Evolutionary conservation across 2,329 filamentous ascomycete species (phyloP), one percentile per base, ranked within the genome.

Genomic region (Colletotrichum musicola): DNA sequence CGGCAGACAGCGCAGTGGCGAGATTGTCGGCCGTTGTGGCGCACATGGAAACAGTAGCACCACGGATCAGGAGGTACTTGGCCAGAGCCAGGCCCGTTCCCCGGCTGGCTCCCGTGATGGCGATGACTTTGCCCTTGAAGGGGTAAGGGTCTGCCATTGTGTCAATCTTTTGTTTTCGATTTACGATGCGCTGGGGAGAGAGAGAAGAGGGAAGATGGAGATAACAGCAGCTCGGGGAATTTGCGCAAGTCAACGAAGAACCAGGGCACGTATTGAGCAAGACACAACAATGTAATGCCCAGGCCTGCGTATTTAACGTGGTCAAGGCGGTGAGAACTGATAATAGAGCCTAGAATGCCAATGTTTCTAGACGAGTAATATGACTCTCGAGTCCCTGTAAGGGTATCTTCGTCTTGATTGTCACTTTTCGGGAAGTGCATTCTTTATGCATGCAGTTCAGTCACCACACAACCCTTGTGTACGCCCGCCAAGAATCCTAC

Each of bases 31-130:
- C 71, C 6, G 75, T 74, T 1, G 76, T 72, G n/a, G 74, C 74
- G 16, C 74, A 74, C 59, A 77, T 74, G 6, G 77, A 79, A 1
- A 79, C 71, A 25, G 69, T 74, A n/a, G 77, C 77, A 7, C 77
- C 77, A n/a, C 77, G 70, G 12, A 66, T 71, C n/a, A 72, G 72
- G 16, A 72, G 55, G 50, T 72, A 73, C n/a, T 58, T 44, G 6
- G 71, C 62, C 46, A 73, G 69, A n/a, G 64, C 69, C 25, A 68
- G 67, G 49, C 73, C 73, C 51, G 73, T 66, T 25, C 64, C 57
- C 22, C 64, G 64, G 35, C 64, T 66, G 12, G 57, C 57, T 20
- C 57, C 64, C 18, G 73, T 73, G 25, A 74, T 61, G 13, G 71
- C 64, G 51, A 75, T 70, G 54, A 73, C 64, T 54, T 72, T 75